Conservation (phyloP, 2,329 filamentous ascomycete genomes). For the Phoma sp. region DNA sequence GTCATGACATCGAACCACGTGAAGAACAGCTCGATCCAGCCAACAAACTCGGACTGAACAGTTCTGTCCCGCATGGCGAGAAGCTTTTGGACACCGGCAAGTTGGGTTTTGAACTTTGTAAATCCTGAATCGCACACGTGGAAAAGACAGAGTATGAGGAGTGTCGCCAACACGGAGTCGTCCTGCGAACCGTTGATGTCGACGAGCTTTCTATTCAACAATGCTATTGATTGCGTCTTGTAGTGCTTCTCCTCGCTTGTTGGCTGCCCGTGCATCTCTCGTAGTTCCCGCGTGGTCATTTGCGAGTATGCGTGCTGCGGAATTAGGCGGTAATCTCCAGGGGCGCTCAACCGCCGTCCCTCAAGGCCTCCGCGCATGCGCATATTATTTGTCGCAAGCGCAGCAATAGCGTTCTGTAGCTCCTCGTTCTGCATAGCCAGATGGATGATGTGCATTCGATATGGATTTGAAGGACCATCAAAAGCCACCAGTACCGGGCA, state of each 20-base stretch:
- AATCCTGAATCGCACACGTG: constrained; percentile 93
- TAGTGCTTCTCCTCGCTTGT: constrained; percentile 80
- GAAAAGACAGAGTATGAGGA: constrained; percentile 87
- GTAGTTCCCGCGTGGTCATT: constrained; percentile 45
- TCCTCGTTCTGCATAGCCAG: constrained; percentile 79
- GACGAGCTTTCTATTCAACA: constrained; percentile 83
- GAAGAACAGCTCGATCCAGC: constrained; percentile 92
- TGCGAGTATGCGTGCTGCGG: constrained; percentile 48
- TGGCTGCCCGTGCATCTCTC: constrained; percentile 60
- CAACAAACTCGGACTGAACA: constrained; percentile 68
- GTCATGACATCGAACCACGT: constrained; percentile 95
- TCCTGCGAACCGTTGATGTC: constrained; percentile 76
- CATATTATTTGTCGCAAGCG: constrained; percentile 85
- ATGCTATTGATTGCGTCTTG: constrained; percentile 80
- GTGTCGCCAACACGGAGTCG: constrained; percentile 85
- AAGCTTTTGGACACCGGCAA: constrained; percentile 90
- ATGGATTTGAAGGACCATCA: constrained; percentile 82
- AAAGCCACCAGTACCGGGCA: constrained; percentile 91
- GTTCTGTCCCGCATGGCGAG: constrained; percentile 74
- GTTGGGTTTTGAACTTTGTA: constrained; percentile 90
- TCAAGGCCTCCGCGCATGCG: constrained; percentile 78
- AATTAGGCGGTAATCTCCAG: constrained; percentile 39
- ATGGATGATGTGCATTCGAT: constrained; percentile 79
- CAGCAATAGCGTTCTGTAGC: constrained; percentile 91
- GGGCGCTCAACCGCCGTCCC: constrained; percentile 41